These are phyloP conservation scores for Cladosporium sp. DNA, from an alignment of 2,329 filamentous ascomycete genomes.

Conservation along the genomic window DNA sequence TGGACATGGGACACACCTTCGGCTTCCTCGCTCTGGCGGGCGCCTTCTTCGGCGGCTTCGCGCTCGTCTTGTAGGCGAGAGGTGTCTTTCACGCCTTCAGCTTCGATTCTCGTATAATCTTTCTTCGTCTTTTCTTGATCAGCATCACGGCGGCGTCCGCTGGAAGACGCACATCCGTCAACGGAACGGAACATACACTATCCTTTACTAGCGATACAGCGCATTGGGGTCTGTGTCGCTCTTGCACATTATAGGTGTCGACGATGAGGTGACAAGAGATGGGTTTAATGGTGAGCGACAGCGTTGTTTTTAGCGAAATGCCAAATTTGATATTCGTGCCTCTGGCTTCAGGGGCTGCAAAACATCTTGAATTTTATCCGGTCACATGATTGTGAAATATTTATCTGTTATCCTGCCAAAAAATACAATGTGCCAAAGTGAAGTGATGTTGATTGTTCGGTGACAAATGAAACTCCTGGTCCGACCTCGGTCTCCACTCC, in stretches of 20 bases:
- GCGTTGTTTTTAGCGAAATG: conserved; percentile 4
- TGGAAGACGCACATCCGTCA: conserved; percentile 11
- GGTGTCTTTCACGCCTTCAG: neutral
- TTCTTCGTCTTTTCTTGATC: neutral
- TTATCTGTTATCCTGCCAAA: neutral
- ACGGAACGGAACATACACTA: conserved; percentile 11
- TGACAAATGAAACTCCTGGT: neutral
- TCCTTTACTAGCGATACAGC: conserved; percentile 17
- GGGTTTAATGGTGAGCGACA: conserved; percentile 3
- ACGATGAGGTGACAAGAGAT: neutral
- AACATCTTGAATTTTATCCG: neutral
- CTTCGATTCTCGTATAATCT: conserved; percentile 9
- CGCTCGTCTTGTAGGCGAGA: conserved; percentile 38
- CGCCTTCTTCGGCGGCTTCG: conserved; percentile 60
- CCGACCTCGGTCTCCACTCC: neutral
- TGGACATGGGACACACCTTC: conserved; percentile 52
- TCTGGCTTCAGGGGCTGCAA: neutral
- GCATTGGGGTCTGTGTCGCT: conserved; percentile 2
- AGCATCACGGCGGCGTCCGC: neutral
- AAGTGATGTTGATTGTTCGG: neutral
- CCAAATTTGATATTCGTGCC: neutral
- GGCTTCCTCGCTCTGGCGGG: conserved; percentile 56
- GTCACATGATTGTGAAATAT: neutral
- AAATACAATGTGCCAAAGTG: neutral
- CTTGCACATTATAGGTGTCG: conserved; percentile 3